Conservation (phyloP, 2,329 filamentous ascomycete genomes). For the Westerdykella ornata region DNA sequence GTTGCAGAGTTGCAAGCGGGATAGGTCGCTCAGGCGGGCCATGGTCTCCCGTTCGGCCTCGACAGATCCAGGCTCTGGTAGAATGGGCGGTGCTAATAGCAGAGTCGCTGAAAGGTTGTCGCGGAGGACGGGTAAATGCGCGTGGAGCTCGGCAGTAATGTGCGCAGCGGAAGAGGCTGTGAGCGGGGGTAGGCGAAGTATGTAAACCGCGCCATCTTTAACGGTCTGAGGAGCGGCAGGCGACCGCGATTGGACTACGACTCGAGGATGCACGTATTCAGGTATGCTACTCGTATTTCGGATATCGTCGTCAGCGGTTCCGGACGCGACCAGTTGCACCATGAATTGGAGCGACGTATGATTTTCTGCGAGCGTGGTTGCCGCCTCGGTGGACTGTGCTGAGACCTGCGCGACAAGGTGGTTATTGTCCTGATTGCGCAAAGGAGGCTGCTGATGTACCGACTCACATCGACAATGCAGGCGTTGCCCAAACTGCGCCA, state of each 20-base stretch:
- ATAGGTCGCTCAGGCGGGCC: conserved; percentile 23
- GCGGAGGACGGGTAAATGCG: conserved; percentile 29
- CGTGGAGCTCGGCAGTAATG: conserved; percentile 24
- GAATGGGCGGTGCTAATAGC: conserved; percentile 21
- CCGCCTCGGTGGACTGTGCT: conserved; percentile 10
- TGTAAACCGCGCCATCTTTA: conserved; percentile 32
- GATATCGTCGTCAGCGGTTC: too few relatives aligned
- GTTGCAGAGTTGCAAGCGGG: conserved; percentile 25
- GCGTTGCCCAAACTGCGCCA: conserved; percentile 23
- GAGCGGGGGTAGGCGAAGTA: conserved; percentile 22
- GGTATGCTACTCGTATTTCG: too few relatives aligned
- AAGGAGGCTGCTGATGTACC: not conserved
- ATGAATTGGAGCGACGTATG: not conserved
- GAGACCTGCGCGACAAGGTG: conserved; percentile 8
- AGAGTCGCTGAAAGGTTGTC: conserved; percentile 19
- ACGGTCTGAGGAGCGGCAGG: conserved; percentile 21
- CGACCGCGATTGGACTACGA: conserved; percentile 14
- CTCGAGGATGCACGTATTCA: conserved; percentile 1
- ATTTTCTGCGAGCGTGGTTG: conserved; percentile 12
- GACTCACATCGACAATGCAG: conserved; percentile 23
- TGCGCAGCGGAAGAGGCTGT: conserved; percentile 7
- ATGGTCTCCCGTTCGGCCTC: conserved; percentile 3
- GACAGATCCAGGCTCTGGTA: conserved; percentile 9
- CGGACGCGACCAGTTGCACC: too few relatives aligned
- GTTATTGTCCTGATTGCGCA: not conserved